Conservation (phyloP, 2,329 filamentous ascomycete species). For the Colletotrichum aenigma region DNA sequence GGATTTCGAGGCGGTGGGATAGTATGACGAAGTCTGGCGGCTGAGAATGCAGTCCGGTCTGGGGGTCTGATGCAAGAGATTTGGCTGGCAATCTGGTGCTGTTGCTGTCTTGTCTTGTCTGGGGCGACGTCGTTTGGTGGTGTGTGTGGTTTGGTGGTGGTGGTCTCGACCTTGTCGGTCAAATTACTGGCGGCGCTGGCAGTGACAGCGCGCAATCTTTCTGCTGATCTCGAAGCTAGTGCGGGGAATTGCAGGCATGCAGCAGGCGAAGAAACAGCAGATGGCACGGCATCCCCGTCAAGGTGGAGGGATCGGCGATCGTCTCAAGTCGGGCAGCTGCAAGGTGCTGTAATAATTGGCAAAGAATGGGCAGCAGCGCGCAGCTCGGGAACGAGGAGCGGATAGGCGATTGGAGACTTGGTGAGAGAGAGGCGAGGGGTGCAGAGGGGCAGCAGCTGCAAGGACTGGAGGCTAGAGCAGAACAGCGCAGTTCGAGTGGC, state of each 20-base stretch:
- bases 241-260: constrained; percentile 18
- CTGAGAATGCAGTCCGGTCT: neutral
- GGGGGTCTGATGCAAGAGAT: neutral
- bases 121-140: neutral
- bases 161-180: neutral
- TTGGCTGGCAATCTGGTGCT: neutral
- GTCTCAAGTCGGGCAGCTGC: constrained; percentile 7
- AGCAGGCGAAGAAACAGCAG: neutral
- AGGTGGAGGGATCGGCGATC: constrained; percentile 14
- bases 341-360: neutral
- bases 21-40: neutral
- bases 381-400: neutral
- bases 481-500: constrained; percentile 1
- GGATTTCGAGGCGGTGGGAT: neutral
- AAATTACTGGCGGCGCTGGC: neutral
- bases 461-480: neutral
- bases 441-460: neutral
- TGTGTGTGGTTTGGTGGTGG: neutral
- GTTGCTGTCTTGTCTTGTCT: neutral
- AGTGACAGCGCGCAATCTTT: constrained; percentile 4
- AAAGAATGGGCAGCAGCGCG: neutral
- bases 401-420: neutral
- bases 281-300: constrained; percentile 9
- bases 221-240: constrained; percentile 15
- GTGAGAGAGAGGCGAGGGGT: neutral